A percentile compares a stretch with the other conserved stretches of the same genome.
These are phyloP conservation scores for Pseudonectria buxi DNA, from an alignment of 2,329 filamentous ascomycete genomes.

Conservation along the genomic window DNA sequence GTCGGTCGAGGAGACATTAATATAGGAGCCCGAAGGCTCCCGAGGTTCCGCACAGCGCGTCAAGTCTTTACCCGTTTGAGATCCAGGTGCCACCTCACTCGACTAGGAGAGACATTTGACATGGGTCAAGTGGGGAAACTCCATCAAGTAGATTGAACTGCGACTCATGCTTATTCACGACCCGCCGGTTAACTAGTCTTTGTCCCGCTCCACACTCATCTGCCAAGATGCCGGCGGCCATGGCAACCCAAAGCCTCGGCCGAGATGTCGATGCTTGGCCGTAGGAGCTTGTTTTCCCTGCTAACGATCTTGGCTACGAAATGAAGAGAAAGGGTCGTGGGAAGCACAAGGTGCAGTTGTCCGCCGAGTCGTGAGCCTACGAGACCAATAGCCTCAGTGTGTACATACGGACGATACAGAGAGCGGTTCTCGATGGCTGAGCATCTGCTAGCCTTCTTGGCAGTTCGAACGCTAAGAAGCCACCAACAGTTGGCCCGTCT, in stretches of 20 bases:
- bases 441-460: no score
- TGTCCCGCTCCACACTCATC: constrained; percentile 2
- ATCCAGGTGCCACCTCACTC: background rate
- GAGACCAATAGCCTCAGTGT: no score
- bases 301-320: no score
- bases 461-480: no score
- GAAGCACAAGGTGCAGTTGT: no score
- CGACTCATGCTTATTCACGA: constrained; percentile 3
- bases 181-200: constrained; percentile 3
- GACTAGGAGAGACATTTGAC: constrained; percentile 3
- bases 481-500: no score
- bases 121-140: background rate
- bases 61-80: constrained; percentile 3
- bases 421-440: no score
- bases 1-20: constrained; percentile 6
- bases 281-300: no score
- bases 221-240: background rate
- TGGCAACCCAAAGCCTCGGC: background rate
- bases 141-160: background rate
- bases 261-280: background rate
- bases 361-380: no score
- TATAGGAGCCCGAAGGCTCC: constrained; percentile 4
- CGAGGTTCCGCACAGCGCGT: constrained; percentile 1
- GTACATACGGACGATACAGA: no score
- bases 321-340: no score